Evolutionary conservation across 2,329 filamentous ascomycete species (phyloP), one percentile per base, ranked within the genome.

Genomic region (Hirsutella minnesotensis): DNA sequence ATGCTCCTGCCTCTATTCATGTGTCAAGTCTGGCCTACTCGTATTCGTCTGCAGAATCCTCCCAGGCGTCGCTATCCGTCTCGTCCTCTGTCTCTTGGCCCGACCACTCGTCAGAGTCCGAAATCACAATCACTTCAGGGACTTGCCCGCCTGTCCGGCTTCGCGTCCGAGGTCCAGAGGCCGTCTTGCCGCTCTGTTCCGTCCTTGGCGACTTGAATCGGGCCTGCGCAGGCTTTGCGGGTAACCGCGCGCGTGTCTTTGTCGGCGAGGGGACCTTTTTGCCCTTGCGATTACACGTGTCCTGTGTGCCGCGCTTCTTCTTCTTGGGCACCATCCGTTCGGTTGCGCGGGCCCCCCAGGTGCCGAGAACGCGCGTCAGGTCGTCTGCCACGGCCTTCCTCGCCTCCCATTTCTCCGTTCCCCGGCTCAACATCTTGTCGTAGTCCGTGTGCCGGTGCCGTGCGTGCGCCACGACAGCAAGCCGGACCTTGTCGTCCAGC

Each of bases 381-480:
- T 45, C 20, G 7, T 16, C 22, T 7, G 40, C 36, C 13, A 51
- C 44, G 5, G 38, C 37, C 16, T 39, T 43, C 20, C 50, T 46
- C 9, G 49, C 47, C 21, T 38, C 39, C 15, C 40, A 37, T 9
- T 42, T 41, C 35, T 42, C 33, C 9, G 19, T 30, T 9, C 36
- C 27, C 20, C 20, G 22, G 15, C 33, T 40, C 61, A 47, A 22
- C 35, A 69, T 47, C 30, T 41, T 36, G 13, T 75, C 68, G 44
- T 76, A 76, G 1, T 57, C 49, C 0, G 71, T 75, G 37, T 70
- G 62, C 3, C 44, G 47, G 49, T 75, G 72, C 7, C 72, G 60
- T 4, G 70, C 61, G 47, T 74, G 67, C 3, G 72, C 72, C 19
- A 62, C 54, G 12, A 74, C 68, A 2, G 68, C 72, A 20, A 73